These are phyloP conservation scores for Inga leiocalycina DNA, from an alignment of 306 rosid species.

Conservation along the genomic window DNA sequence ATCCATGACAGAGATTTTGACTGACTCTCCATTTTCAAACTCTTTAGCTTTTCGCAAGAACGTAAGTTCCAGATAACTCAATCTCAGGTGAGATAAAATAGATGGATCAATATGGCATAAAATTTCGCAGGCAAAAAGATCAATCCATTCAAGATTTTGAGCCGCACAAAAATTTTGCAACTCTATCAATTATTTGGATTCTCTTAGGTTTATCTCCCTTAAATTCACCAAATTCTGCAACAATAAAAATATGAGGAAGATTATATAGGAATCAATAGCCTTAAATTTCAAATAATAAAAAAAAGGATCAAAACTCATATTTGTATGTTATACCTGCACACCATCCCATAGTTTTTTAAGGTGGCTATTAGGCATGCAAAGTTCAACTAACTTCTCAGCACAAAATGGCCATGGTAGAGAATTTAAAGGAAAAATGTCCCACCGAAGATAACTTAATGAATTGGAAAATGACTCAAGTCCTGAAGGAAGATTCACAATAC, in stretches of 20 bases:
- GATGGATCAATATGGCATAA: too few species aligned
- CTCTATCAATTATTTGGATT: neutral
- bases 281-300: neutral
- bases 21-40: too few species aligned
- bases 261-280: neutral
- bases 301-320: too few species aligned
- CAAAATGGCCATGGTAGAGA: slow-evolving; percentile 29
- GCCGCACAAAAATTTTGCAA: slow-evolving; percentile 1
- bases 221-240: neutral
- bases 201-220: neutral
- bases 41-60: too few species aligned
- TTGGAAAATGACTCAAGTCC: too few species aligned
- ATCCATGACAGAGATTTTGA: neutral
- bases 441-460: neutral
- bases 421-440: slow-evolving; percentile 16
- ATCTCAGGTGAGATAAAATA: too few species aligned
- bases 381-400: slow-evolving; percentile 15
- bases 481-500: too few species aligned
- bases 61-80: too few species aligned
- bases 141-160: neutral
- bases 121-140: too few species aligned
- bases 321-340: neutral
- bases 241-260: neutral
- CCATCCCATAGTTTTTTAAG: slow-evolving; percentile 32
- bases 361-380: neutral